Evolutionary conservation across 2,329 filamentous ascomycete species (phyloP).

Genomic region (Penicillium crustosum): DNA sequence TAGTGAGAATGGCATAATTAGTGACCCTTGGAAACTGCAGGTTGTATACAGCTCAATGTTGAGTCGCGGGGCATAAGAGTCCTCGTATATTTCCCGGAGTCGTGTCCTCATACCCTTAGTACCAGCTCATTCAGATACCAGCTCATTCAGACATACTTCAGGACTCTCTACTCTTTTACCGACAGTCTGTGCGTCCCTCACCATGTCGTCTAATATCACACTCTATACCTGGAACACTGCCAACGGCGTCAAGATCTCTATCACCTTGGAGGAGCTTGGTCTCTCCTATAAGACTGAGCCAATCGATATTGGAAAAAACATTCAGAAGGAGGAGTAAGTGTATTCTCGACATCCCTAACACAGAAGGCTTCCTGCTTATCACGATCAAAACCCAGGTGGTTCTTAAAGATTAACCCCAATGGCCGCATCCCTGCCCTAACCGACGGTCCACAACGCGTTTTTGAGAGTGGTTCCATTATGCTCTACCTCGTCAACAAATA

Average conservation of each 20-base stretch:
- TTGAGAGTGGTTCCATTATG: slow-evolving; percentile 49
- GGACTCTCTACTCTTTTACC: no score
- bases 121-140: no score
- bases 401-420: slow-evolving; percentile 50
- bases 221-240: slow-evolving; percentile 34
- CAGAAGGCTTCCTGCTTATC: neutral
- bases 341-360: no score
- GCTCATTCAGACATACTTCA: no score
- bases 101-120: no score
- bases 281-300: slow-evolving; percentile 35
- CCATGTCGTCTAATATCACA: slow-evolving; percentile 30
- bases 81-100: no score
- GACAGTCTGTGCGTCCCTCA: neutral
- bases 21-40: no score
- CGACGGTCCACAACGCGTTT: slow-evolving; percentile 43
- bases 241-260: slow-evolving; percentile 40
- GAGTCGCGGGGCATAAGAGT: no score
- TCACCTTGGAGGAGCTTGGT: slow-evolving; percentile 40
- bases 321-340: slow-evolving; percentile 42
- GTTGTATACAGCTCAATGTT: no score
- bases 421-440: slow-evolving; percentile 49
- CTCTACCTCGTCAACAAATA: slow-evolving; percentile 48
- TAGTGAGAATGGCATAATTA: no score
- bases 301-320: slow-evolving; percentile 46
- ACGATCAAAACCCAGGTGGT: slow-evolving; percentile 34